Percentiles rank a stretch among this genome's conserved stretches.
Evolutionary conservation across 1,139 yeast genomes (phyloP).

Genomic region (Saccharomyces hybrid): DNA sequence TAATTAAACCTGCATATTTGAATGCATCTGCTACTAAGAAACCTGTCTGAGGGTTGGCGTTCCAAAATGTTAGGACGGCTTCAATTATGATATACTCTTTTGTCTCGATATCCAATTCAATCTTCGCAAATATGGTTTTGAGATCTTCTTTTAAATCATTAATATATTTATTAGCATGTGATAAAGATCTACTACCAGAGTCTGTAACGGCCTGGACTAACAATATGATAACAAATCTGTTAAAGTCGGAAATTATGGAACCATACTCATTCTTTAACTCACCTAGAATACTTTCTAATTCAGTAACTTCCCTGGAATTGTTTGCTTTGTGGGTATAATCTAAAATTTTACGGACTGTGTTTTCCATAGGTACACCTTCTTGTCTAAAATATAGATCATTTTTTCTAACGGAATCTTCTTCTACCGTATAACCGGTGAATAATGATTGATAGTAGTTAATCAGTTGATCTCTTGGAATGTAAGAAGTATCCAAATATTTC

Average conservation of each 20-base stretch:
- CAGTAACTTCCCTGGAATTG: slow-evolving; percentile 26
- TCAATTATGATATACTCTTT: slow-evolving; percentile 46
- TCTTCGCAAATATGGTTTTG: slow-evolving; percentile 39
- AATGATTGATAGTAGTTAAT: slow-evolving; percentile 33
- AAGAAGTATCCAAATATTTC: slow-evolving; percentile 49
- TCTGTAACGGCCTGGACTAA: slow-evolving; percentile 67
- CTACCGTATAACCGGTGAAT: slow-evolving; percentile 23
- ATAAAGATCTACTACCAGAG: slow-evolving; percentile 82
- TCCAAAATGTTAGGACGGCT: slow-evolving; percentile 70
- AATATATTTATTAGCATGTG: slow-evolving; percentile 72
- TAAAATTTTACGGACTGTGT: slow-evolving; percentile 29
- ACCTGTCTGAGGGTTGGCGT: slow-evolving; percentile 73
- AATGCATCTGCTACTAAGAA: slow-evolving; percentile 61
- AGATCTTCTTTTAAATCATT: slow-evolving; percentile 49
- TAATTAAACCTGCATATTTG: slow-evolving; percentile 43
- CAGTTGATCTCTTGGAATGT: slow-evolving; percentile 34
- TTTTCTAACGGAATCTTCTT: slow-evolving; percentile 20
- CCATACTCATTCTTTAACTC: slow-evolving; percentile 31
- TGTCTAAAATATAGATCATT: slow-evolving; percentile 31
- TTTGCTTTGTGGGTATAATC: slow-evolving; percentile 33
- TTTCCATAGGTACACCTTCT: slow-evolving; percentile 30
- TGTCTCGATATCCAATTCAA: slow-evolving; percentile 24
- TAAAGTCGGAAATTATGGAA: slow-evolving; percentile 33
- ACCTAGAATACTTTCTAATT: slow-evolving; percentile 31
- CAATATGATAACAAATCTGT: slow-evolving; percentile 48